Conservation (phyloP, 116 monocot species). For the Dioscorea cayenensis region DNA sequence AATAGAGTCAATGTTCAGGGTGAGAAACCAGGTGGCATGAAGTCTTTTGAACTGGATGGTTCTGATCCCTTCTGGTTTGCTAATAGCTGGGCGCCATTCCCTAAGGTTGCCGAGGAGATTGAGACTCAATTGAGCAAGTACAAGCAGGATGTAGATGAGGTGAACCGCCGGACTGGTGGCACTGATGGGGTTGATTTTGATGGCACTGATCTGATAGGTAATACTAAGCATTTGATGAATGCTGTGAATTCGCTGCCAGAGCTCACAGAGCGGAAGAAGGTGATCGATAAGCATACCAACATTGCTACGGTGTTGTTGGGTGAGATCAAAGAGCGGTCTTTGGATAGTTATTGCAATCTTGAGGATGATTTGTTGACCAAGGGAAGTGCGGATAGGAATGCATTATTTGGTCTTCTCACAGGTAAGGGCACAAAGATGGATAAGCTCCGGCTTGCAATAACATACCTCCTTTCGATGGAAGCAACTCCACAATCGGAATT, state of each 20-base stretch:
- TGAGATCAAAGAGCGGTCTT: conserved; percentile 76
- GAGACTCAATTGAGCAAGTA: conserved; percentile 80
- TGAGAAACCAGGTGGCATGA: conserved; percentile 32
- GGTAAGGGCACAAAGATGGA: conserved; percentile 79
- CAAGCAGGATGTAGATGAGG: conserved; percentile 90
- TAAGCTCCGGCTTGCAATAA: conserved; percentile 79
- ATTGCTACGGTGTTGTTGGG: conserved; percentile 78
- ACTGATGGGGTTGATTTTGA: conserved; percentile 68
- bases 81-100: conserved; percentile 82
- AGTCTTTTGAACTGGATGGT: conserved; percentile 65
- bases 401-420: conserved; percentile 50
- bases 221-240: conserved; percentile 84
- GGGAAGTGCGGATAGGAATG: conserved; percentile 49
- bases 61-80: conserved; percentile 76
- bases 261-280: conserved; percentile 84
- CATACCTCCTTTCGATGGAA: conserved; percentile 78
- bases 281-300: conserved; percentile 91
- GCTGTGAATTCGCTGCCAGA: conserved; percentile 92
- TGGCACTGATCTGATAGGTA: conserved; percentile 80
- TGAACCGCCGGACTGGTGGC: conserved; percentile 74
- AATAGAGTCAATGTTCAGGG: conserved; percentile 49
- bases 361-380: conserved; percentile 81
- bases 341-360: conserved; percentile 75
- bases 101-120: conserved; percentile 93
- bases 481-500: conserved; percentile 63